phyloP scores from a whole-genome alignment of 805 yeast species.

The Schizosaccharomyces osmophilus region DNA sequence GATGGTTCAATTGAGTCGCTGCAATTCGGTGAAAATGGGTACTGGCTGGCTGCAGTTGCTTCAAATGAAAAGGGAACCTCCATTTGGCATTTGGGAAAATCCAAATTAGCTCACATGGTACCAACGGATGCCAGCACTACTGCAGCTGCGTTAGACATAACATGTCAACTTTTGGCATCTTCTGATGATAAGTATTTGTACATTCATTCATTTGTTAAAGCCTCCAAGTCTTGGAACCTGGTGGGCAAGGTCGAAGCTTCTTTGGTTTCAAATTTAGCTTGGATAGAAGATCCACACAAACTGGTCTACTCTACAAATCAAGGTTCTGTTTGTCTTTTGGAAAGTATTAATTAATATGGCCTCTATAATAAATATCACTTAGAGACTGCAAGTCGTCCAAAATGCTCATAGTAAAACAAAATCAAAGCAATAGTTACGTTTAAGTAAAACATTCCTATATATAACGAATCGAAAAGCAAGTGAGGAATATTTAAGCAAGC shows the following conservation, averaged over 20 bases:
- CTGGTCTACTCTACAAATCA: background rate
- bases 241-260: background rate
- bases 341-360: background rate
- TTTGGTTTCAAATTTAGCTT: background rate
- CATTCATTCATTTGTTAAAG: background rate
- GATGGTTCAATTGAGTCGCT: background rate
- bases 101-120: background rate
- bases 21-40: conserved; percentile 1
- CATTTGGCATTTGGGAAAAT: background rate
- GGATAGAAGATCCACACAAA: background rate
- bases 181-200: background rate
- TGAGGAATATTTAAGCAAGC: no score
- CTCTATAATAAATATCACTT: background rate
- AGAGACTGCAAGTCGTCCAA: background rate
- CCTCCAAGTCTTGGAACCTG: background rate
- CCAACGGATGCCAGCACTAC: background rate
- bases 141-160: background rate
- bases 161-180: background rate
- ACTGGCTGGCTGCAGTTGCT: background rate
- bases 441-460: background rate
- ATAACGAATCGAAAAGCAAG: no score
- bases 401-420: background rate
- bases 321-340: background rate
- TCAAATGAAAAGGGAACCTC: background rate
- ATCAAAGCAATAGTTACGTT: background rate